These are phyloP conservation scores for Lactarius vividus DNA, from an alignment of 768 basidiomycete genomes.

Conservation along the genomic window DNA sequence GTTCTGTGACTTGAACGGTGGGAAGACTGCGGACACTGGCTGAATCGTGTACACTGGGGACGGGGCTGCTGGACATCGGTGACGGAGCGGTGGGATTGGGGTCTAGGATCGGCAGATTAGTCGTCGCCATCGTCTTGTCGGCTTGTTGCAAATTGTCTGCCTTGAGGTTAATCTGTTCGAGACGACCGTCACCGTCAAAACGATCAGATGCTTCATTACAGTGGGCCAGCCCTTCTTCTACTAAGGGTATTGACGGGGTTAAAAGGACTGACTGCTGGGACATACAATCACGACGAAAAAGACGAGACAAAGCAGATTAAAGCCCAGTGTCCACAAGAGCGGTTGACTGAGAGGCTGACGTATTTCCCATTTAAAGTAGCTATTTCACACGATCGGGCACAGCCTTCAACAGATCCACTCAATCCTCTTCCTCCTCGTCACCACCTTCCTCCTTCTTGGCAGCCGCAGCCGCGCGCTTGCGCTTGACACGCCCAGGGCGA, in stretches of 20 bases:
- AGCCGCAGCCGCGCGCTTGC: slow-evolving; percentile 93
- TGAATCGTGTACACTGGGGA: slow-evolving; percentile 45
- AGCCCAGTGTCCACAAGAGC: neutral
- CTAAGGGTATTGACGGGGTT: slow-evolving; percentile 14
- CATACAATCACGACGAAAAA: slow-evolving; percentile 16
- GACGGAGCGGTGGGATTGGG: slow-evolving; percentile 37
- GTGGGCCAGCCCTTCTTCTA: slow-evolving; percentile 44
- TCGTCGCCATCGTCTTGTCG: slow-evolving; percentile 15
- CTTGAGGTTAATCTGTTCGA: slow-evolving; percentile 23
- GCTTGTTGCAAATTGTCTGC: slow-evolving; percentile 21
- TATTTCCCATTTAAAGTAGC: neutral
- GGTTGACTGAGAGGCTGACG: neutral
- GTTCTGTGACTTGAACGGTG: slow-evolving; percentile 47
- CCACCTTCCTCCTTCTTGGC: slow-evolving; percentile 89
- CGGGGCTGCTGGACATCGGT: slow-evolving; percentile 36
- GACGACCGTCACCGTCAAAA: slow-evolving; percentile 13
- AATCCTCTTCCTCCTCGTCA: slow-evolving; percentile 90
- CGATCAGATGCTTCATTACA: slow-evolving; percentile 18
- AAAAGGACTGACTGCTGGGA: slow-evolving; percentile 24
- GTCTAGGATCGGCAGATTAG: slow-evolving; percentile 31
- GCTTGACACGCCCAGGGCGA: slow-evolving; percentile 93
- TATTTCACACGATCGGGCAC: slow-evolving; percentile 10
- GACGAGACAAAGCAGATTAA: neutral
- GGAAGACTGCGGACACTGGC: slow-evolving; percentile 63
- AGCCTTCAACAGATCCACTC: neutral